A percentile compares a stretch with the other conserved stretches of the same genome.
Conservation (phyloP, 163 green algal genomes). For the Prototheca wickerhamii region DNA sequence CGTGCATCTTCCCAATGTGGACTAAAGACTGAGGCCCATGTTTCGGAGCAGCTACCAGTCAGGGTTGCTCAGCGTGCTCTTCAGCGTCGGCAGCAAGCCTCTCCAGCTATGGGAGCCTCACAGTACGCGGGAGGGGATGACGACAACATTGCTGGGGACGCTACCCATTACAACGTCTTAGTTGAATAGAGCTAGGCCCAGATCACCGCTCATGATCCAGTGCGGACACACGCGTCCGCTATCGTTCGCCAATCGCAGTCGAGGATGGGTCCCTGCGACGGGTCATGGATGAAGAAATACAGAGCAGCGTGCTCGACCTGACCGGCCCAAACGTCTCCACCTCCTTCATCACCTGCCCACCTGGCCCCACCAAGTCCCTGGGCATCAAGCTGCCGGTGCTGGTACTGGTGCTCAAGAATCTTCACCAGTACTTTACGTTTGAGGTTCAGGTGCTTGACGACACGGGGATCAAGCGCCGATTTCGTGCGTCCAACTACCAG, state of each 20-base stretch:
- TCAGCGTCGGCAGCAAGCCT: slow-evolving; percentile 90
- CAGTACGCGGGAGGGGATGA: not conserved
- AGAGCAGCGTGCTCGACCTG: slow-evolving; percentile 89
- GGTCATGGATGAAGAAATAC: slow-evolving; percentile 90
- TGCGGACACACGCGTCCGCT: not conserved
- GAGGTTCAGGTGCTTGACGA: slow-evolving; percentile 96
- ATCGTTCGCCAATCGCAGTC: slow-evolving; percentile 44
- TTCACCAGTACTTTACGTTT: slow-evolving; percentile 97
- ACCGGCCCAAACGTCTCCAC: slow-evolving; percentile 83
- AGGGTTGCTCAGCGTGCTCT: slow-evolving; percentile 87
- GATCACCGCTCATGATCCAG: not conserved
- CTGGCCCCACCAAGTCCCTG: slow-evolving; percentile 76
- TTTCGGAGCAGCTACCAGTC: slow-evolving; percentile 24
- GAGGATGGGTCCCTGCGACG: slow-evolving; percentile 91
- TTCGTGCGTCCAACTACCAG: slow-evolving; percentile 97
- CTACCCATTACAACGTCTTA: not conserved
- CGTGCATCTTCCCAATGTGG: too few relatives aligned
- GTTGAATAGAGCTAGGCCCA: not conserved
- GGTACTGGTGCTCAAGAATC: slow-evolving; percentile 95
- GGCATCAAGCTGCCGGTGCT: slow-evolving; percentile 96
- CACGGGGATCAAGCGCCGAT: slow-evolving; percentile 89
- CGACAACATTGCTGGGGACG: not conserved
- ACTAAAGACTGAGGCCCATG: too few relatives aligned
- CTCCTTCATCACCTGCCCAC: slow-evolving; percentile 79
- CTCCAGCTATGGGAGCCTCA: slow-evolving; percentile 91